Evolutionary conservation across 2,329 filamentous ascomycete species (phyloP), one percentile per base, ranked within the genome.

Genomic region (Trichoderma sp.): DNA sequence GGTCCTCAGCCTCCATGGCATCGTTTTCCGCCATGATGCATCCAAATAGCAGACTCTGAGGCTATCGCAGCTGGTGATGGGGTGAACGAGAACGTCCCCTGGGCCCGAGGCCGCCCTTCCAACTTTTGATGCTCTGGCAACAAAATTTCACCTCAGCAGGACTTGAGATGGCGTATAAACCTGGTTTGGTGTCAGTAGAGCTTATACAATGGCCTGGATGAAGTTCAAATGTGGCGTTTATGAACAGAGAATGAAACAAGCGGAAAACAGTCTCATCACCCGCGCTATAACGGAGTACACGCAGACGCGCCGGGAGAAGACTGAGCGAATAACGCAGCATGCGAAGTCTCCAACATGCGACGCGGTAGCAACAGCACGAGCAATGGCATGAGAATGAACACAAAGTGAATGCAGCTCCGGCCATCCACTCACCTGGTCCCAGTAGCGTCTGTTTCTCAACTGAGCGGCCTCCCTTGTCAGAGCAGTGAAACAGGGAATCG

Each of bases 1-100:
- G 79, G 59, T 85, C 83, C 55, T 82, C 81, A 58, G 77, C 76
- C 62, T 84, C 83, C 80, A 82, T 82, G 68, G 74, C 68, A 49
- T 75, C 72, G 71, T 76, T 68, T 37, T 68, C 68, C 35, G 73
- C 70, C 72, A 74, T 71, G 24, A 16, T 67, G 33, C 29, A 11
- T 21, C 14, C 55, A 21, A 37, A 16, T 7, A 35, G 40, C 2
- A 24, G n/a, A 43, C 3, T 19, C 10, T 59, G 29, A 21, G 64
- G 29, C 19, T 37, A 16, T 67, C 40, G 29, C 21, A 16, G n/a
- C 10, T 8, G 16, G 10, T 58, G 27, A 52, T 3, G 19, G 40
- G 49, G 55, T 47, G 33, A n/a, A 59, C 35, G 19, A 43, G 40
- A 43, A 43, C 40, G 40, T 19, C 24, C 43, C 55, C 56, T 35